Evolutionary conservation across 2,329 filamentous ascomycete species (phyloP).

Genomic region (Cladosporium halotolerans): DNA sequence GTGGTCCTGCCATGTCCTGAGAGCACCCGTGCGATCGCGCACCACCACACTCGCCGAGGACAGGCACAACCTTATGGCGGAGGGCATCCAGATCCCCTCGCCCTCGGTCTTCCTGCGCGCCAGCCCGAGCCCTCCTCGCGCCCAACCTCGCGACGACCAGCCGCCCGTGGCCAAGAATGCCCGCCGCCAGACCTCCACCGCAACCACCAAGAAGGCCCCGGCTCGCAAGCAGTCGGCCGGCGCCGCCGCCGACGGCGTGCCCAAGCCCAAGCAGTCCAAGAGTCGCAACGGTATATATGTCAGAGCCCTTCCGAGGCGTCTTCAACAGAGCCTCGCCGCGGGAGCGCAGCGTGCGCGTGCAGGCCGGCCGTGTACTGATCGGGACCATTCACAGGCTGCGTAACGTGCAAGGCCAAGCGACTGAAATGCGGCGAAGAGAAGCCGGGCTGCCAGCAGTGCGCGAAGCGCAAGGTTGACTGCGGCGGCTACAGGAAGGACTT

Average conservation of each 20-base stretch:
- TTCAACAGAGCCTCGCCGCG: neutral
- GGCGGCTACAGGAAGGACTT: slow-evolving; percentile 71
- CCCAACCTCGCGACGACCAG: slow-evolving; percentile 25
- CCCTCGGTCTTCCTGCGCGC: slow-evolving; percentile 49
- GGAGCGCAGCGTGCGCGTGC: neutral
- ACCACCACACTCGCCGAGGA: slow-evolving; percentile 1
- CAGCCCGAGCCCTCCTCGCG: slow-evolving; percentile 20
- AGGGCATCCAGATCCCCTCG: slow-evolving; percentile 53
- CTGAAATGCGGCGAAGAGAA: slow-evolving; percentile 70
- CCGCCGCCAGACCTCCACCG: slow-evolving; percentile 17
- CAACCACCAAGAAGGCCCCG: slow-evolving; percentile 18
- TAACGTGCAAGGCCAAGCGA: slow-evolving; percentile 67
- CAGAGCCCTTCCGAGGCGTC: slow-evolving; percentile 8
- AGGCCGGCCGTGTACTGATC: slow-evolving; percentile 16
- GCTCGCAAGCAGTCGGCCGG: slow-evolving; percentile 15
- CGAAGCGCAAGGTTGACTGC: slow-evolving; percentile 58
- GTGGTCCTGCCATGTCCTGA: slow-evolving; percentile 8
- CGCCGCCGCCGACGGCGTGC: slow-evolving; percentile 21
- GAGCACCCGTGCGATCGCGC: slow-evolving; percentile 10
- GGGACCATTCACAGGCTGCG: slow-evolving; percentile 50
- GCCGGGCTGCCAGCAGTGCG: slow-evolving; percentile 60
- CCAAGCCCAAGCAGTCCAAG: slow-evolving; percentile 66
- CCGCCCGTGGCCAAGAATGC: slow-evolving; percentile 21
- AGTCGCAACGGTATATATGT: slow-evolving; percentile 62
- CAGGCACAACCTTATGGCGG: slow-evolving; percentile 36